Conservation (phyloP, 257 asterid species). For the Capsicum rhomboideum region DNA sequence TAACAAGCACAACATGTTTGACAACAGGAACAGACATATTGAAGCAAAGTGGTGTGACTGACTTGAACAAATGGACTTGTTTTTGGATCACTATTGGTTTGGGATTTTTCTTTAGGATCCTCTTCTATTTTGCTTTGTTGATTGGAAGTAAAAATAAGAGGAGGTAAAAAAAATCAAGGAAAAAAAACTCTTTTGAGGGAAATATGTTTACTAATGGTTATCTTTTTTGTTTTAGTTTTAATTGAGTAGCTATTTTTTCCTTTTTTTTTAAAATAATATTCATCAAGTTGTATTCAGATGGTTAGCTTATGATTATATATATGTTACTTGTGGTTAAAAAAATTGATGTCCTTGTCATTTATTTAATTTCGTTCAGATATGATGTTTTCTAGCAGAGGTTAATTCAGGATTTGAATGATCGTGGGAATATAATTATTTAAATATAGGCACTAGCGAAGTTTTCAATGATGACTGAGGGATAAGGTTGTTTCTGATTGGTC, state of each 20-base stretch:
- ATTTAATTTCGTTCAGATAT: no score
- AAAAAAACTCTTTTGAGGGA: neutral
- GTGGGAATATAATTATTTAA: no score
- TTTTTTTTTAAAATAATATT: no score
- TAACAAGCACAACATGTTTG: conserved; percentile 26
- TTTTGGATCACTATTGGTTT: conserved; percentile 28
- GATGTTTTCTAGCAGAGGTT: no score
- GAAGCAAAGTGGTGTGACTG: conserved; percentile 24
- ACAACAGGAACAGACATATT: conserved; percentile 27
- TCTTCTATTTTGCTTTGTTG: conserved; percentile 30
- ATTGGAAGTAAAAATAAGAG: conserved; percentile 43
- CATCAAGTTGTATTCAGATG: neutral
- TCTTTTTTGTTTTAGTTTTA: neutral
- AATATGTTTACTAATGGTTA: neutral
- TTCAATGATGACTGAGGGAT: no score
- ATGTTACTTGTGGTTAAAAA: no score
- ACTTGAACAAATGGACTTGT: conserved; percentile 27
- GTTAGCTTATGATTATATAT: no score
- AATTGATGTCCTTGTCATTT: no score
- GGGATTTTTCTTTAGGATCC: conserved; percentile 22
- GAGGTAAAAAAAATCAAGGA: conserved; percentile 2
- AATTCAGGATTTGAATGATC: no score
- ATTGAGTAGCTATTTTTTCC: neutral
- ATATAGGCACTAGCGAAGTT: no score
- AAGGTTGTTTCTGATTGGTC: no score